Evolutionary conservation across 1,139 yeast genomes (phyloP).

Genomic region (Geotrichum australiense): DNA sequence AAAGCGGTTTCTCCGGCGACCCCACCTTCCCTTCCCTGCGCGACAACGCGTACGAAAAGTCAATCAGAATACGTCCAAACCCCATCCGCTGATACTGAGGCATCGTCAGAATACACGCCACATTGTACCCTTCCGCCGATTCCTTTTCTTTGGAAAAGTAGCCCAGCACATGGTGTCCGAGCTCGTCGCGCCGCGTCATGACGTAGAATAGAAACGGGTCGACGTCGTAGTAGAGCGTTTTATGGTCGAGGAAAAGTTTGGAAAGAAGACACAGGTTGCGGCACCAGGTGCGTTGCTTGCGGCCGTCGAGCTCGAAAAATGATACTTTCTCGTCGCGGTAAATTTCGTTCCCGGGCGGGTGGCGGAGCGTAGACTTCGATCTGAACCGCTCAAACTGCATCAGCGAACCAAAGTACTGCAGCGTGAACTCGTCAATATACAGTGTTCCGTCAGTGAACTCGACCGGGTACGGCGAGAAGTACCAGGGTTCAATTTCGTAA

Average conservation of each 20-base stretch:
- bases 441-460: slow-evolving; percentile 91
- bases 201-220: slow-evolving; percentile 94
- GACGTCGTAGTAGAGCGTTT: slow-evolving; percentile 91
- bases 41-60: slow-evolving; percentile 86
- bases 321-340: slow-evolving; percentile 78
- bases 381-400: slow-evolving; percentile 92
- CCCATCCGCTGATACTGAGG: slow-evolving; percentile 97
- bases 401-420: slow-evolving; percentile 79
- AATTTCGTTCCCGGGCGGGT: slow-evolving; percentile 98
- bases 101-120: slow-evolving; percentile 90
- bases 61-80: slow-evolving; percentile 83
- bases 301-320: slow-evolving; percentile 94
- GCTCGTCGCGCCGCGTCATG: slow-evolving; percentile 82
- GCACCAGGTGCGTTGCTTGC: slow-evolving; percentile 95
- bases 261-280: slow-evolving; percentile 83
- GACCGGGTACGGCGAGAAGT: slow-evolving; percentile 93
- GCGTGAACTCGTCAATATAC: slow-evolving; percentile 85
- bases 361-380: slow-evolving; percentile 70
- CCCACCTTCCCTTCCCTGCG: slow-evolving; percentile 85
- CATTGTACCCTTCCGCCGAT: slow-evolving; percentile 90
- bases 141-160: slow-evolving; percentile 96
- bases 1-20: slow-evolving; percentile 94
- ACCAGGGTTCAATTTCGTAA: slow-evolving; percentile 96
- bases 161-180: slow-evolving; percentile 93
- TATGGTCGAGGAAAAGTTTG: slow-evolving; percentile 87